phyloP scores from a whole-genome alignment of 306 rosid species.

The Sicyos baderoa region DNA sequence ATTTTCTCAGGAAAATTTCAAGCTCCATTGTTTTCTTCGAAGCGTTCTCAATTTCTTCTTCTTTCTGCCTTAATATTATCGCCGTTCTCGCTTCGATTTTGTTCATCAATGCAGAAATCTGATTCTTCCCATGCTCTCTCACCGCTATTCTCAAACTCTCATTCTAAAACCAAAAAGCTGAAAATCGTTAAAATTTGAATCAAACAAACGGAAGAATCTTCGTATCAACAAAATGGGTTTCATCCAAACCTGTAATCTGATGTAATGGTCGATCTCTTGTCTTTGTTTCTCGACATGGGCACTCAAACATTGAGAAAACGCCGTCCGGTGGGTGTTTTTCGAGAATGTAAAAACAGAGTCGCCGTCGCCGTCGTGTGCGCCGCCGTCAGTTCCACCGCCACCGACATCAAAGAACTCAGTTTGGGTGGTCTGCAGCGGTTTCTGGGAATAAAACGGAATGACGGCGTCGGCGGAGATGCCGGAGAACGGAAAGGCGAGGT shows the following conservation, averaged over 20 bases:
- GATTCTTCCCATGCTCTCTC: constrained; percentile 47
- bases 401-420: constrained; percentile 6
- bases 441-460: constrained; percentile 29
- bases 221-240: not conserved
- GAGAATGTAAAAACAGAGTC: constrained; percentile 11
- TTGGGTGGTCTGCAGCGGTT: constrained; percentile 26
- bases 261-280: constrained; percentile 42
- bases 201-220: not conserved
- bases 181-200: not conserved
- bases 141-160: constrained; percentile 40
- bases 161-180: constrained; percentile 27
- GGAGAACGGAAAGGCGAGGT: constrained; percentile 34
- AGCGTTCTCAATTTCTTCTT: constrained; percentile 45
- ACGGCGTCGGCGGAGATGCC: not conserved
- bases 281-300: constrained; percentile 36
- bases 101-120: constrained; percentile 27
- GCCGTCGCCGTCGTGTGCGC: not conserved
- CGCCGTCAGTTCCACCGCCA: constrained; percentile 16
- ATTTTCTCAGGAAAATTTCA: constrained; percentile 32
- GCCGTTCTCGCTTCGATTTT: constrained; percentile 29
- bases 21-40: constrained; percentile 38
- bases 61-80: constrained; percentile 34
- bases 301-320: constrained; percentile 23
- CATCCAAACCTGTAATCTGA: constrained; percentile 44
- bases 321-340: constrained; percentile 1